Conservation (phyloP, 495 filamentous ascomycete genomes). For the Neurospora sp. region DNA sequence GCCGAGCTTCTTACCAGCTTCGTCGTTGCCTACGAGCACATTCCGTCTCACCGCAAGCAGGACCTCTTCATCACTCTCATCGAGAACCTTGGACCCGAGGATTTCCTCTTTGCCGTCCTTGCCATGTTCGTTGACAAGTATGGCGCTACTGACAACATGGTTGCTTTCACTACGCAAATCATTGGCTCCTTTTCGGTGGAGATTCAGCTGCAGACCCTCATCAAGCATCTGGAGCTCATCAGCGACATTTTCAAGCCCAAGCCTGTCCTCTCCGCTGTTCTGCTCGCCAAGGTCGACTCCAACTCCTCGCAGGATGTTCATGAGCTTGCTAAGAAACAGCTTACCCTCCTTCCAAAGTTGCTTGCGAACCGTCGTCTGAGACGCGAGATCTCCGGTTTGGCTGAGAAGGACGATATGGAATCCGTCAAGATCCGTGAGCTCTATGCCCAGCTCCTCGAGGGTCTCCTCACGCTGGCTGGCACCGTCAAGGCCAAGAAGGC, state of each 20-base stretch:
- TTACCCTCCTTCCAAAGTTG: constrained; percentile 47
- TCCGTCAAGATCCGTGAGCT: constrained; percentile 50
- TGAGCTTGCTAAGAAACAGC: constrained; percentile 50
- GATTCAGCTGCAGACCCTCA: constrained; percentile 57
- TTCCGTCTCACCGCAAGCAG: constrained; percentile 73
- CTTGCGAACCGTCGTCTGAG: constrained; percentile 40
- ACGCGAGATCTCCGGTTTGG: constrained; percentile 35
- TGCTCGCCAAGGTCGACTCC: constrained; percentile 55
- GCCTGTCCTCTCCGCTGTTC: constrained; percentile 51
- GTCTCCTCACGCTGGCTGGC: constrained; percentile 51
- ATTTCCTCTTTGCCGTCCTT: constrained; percentile 66
- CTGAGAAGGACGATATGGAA: constrained; percentile 46
- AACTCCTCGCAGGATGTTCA: constrained; percentile 46
- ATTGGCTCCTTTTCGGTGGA: constrained; percentile 47
- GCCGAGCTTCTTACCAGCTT: constrained; percentile 86
- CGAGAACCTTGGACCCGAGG: constrained; percentile 68
- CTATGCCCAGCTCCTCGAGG: constrained; percentile 63
- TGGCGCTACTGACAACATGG: constrained; percentile 37
- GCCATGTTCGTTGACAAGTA: constrained; percentile 66
- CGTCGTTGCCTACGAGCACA: constrained; percentile 87
- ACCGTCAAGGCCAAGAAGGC: constrained; percentile 47
- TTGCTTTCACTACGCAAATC: constrained; percentile 44
- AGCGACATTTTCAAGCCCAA: constrained; percentile 63
- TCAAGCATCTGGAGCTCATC: constrained; percentile 62
- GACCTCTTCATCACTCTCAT: constrained; percentile 72